Percentiles rank a stretch among this genome's conserved stretches.
These are phyloP conservation scores for Blastomyces percursus DNA, from an alignment of 2,329 filamentous ascomycete species.

Conservation along the genomic window DNA sequence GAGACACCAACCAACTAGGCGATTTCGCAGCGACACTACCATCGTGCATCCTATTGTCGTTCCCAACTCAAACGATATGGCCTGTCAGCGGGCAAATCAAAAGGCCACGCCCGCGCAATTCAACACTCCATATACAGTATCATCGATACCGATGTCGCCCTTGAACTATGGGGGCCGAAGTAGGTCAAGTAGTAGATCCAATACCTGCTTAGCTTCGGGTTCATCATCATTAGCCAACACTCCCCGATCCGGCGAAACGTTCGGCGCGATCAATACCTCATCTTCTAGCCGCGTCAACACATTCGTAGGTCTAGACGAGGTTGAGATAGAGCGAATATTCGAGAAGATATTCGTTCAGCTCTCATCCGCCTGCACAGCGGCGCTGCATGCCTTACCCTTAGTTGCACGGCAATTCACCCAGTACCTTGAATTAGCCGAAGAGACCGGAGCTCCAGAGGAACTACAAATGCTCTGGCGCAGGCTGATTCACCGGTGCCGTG, in stretches of 20 bases:
- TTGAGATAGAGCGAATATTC: slow-evolving; percentile 69
- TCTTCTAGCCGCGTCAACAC: slow-evolving; percentile 42
- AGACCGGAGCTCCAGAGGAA: slow-evolving; percentile 48
- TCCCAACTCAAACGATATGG: slow-evolving; percentile 19
- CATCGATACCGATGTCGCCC: slow-evolving; percentile 14
- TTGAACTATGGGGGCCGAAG: slow-evolving; percentile 30
- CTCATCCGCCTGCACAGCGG: slow-evolving; percentile 60
- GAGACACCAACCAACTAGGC: slow-evolving; percentile 32
- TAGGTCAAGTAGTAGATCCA: slow-evolving; percentile 43
- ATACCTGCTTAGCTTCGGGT: slow-evolving; percentile 39
- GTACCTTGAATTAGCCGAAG: slow-evolving; percentile 53
- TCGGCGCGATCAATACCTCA: slow-evolving; percentile 42
- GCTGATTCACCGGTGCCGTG: slow-evolving; percentile 59
- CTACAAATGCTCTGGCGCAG: slow-evolving; percentile 56
- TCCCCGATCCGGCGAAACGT: slow-evolving; percentile 73
- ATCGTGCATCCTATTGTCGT: slow-evolving; percentile 35
- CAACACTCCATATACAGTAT: slow-evolving; percentile 4
- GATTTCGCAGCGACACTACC: slow-evolving; percentile 42
- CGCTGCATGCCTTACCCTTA: slow-evolving; percentile 58
- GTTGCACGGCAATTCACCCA: slow-evolving; percentile 56
- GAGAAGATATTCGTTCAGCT: slow-evolving; percentile 72
- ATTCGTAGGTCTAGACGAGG: slow-evolving; percentile 51
- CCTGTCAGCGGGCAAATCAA: slow-evolving; percentile 18
- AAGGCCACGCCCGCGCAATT: slow-evolving; percentile 23
- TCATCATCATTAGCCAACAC: slow-evolving; percentile 49